These are phyloP conservation scores for Moricandia moricandioides DNA, from an alignment of 345 rosid species.

Conservation along the genomic window DNA sequence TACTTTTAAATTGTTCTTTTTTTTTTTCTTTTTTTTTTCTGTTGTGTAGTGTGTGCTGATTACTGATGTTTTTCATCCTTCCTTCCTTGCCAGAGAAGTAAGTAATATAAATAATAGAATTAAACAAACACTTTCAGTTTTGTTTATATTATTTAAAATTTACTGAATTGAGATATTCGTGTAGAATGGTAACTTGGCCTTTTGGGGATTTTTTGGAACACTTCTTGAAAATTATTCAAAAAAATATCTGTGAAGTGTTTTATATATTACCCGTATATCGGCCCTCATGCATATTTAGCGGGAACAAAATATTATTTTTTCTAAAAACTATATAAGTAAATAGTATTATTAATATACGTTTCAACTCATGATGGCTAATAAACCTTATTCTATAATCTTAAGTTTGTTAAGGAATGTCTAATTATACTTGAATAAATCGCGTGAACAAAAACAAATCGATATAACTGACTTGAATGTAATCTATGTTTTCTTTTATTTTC, in stretches of 20 bases:
- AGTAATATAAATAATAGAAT: neutral
- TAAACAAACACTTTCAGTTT: neutral
- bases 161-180: neutral
- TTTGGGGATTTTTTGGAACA: neutral
- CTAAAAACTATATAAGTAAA: neutral
- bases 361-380: neutral
- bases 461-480: neutral
- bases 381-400: neutral
- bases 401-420: neutral
- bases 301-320: neutral
- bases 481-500: neutral
- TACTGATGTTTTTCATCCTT: neutral
- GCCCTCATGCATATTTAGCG: neutral
- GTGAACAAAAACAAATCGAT: neutral
- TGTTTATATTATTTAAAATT: neutral
- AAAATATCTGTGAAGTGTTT: neutral
- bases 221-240: no score
- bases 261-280: neutral
- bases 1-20: neutral
- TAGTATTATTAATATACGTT: neutral
- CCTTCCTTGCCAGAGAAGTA: constrained; percentile 11
- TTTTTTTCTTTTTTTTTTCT: neutral
- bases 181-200: neutral
- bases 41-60: neutral
- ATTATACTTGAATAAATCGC: neutral